Evolutionary conservation across 2,329 filamentous ascomycete genomes (phyloP).

Genomic region (Dactylella cylindrospora): DNA sequence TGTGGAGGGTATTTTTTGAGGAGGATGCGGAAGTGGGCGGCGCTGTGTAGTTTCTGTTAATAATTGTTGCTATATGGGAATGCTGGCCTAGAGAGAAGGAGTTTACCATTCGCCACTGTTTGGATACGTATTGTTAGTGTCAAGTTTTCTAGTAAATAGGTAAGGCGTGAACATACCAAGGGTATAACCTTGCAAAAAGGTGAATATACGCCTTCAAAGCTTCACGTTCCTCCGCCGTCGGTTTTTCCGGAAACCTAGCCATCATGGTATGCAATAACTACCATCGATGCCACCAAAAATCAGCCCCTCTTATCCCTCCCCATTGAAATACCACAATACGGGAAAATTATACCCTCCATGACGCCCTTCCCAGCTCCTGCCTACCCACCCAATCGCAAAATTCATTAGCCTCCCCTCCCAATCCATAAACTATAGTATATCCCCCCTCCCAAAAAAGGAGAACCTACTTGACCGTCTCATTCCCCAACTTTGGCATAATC

Average conservation of each 20-base stretch:
- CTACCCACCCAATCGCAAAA: constrained; percentile 41
- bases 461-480: constrained; percentile 73
- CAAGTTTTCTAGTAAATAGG: background rate
- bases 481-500: constrained; percentile 78
- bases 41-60: constrained; percentile 52
- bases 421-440: background rate
- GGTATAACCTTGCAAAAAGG: constrained; percentile 68
- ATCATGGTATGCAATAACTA: constrained; percentile 69
- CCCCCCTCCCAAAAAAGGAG: background rate
- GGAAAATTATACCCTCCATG: constrained; percentile 59
- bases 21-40: constrained; percentile 66
- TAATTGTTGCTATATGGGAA: background rate
- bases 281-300: background rate
- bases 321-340: background rate
- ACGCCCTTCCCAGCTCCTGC: constrained; percentile 65
- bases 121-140: background rate
- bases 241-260: constrained; percentile 68
- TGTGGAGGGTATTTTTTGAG: constrained; percentile 66
- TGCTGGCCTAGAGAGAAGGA: background rate
- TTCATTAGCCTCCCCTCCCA: background rate
- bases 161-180: constrained; percentile 54
- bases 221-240: constrained; percentile 63
- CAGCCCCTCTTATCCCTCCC: background rate
- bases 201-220: constrained; percentile 67
- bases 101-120: constrained; percentile 58